phyloP scores from a whole-genome alignment of 305 asterid genomes.

The Stenogyne calaminthoides region DNA sequence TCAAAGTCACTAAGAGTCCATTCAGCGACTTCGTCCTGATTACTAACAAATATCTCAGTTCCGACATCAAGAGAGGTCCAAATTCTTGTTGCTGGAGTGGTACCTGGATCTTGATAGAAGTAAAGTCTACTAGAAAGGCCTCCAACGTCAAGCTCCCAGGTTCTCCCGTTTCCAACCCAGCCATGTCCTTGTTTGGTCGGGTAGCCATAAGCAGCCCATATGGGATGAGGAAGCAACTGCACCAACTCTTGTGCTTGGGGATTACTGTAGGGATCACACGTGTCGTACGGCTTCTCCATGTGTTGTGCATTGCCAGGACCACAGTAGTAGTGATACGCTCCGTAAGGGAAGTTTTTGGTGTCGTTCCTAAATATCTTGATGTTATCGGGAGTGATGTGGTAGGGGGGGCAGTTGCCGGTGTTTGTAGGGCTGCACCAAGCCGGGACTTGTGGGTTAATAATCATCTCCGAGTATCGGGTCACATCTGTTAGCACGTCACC shows the following conservation, averaged over 20 bases:
- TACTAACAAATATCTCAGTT: conserved; percentile 72
- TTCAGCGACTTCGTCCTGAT: conserved; percentile 70
- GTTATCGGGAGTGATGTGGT: too few species aligned
- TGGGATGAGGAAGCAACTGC: too few species aligned
- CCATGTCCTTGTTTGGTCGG: conserved; percentile 67
- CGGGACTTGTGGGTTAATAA: conserved; percentile 71
- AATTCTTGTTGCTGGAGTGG: conserved; percentile 61
- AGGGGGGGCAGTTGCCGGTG: conserved; percentile 65
- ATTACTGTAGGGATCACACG: conserved; percentile 76
- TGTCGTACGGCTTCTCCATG: conserved; percentile 58
- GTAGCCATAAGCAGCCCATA: conserved; percentile 66
- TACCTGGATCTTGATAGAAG: conserved; percentile 82
- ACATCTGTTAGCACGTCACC: conserved; percentile 65
- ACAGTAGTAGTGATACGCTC: conserved; percentile 74
- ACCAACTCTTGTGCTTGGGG: conserved; percentile 82
- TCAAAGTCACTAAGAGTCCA: conserved; percentile 79
- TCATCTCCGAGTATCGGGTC: conserved; percentile 82
- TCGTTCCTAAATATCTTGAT: conserved; percentile 55
- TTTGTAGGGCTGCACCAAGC: too few species aligned
- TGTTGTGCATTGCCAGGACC: conserved; percentile 75
- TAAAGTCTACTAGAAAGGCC: conserved; percentile 71
- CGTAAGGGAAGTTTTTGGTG: conserved; percentile 63
- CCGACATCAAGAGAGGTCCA: conserved; percentile 72
- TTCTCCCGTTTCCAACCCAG: conserved; percentile 65
- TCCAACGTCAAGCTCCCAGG: conserved; percentile 80